These are phyloP conservation scores for Nigrospora oryzae DNA, from an alignment of 2,329 filamentous ascomycete species.

Conservation along the genomic window DNA sequence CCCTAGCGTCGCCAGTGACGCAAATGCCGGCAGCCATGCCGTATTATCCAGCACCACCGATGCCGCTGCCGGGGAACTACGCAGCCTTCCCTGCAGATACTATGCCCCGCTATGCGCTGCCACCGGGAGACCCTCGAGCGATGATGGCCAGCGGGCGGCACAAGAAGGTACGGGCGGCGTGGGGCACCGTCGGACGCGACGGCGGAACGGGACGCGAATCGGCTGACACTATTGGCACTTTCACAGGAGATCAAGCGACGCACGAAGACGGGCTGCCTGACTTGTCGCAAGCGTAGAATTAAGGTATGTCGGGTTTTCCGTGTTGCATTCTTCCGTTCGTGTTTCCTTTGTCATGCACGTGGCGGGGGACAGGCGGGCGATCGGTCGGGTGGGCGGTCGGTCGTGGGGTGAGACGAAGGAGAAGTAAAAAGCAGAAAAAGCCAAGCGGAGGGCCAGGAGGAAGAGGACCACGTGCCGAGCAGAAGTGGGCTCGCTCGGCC, in stretches of 20 bases:
- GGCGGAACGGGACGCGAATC: slow-evolving; percentile 14
- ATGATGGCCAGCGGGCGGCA: slow-evolving; percentile 39
- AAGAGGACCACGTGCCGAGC: not conserved
- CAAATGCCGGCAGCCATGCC: slow-evolving; percentile 28
- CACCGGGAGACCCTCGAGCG: slow-evolving; percentile 37
- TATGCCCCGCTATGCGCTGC: slow-evolving; percentile 35
- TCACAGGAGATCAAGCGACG: slow-evolving; percentile 53
- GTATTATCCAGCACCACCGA: slow-evolving; percentile 32
- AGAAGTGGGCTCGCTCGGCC: slow-evolving; percentile 9
- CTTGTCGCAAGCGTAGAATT: slow-evolving; percentile 52
- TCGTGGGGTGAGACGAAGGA: not conserved
- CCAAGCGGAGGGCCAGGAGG: not conserved
- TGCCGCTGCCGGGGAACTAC: slow-evolving; percentile 23
- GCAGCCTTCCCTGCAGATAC: slow-evolving; percentile 36
- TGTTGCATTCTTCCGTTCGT: slow-evolving; percentile 2
- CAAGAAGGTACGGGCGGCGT: slow-evolving; percentile 42
- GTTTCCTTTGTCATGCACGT: not conserved
- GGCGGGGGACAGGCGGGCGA: not conserved
- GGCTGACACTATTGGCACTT: slow-evolving; percentile 8
- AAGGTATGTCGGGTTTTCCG: slow-evolving; percentile 40
- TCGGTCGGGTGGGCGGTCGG: slow-evolving; percentile 1
- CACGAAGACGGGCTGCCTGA: slow-evolving; percentile 56
- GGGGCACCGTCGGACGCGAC: not conserved
- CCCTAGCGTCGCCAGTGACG: slow-evolving; percentile 24
- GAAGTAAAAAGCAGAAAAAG: not conserved